These are phyloP conservation scores for Capsella rubella DNA, from an alignment of 441 rosid species.

Conservation along the genomic window DNA sequence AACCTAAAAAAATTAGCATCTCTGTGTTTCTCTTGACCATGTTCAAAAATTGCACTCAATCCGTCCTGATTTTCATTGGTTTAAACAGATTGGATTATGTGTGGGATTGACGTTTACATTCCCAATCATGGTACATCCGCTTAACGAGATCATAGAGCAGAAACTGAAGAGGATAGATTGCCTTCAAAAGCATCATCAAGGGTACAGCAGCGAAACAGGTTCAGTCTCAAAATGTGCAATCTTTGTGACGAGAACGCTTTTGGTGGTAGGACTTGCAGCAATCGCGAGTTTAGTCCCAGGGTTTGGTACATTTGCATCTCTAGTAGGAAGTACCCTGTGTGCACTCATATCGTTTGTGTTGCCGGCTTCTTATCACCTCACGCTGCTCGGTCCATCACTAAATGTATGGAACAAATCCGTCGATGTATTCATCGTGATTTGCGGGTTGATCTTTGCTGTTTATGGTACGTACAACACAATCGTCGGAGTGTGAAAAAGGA, in stretches of 20 bases:
- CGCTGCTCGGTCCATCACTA: slow-evolving; percentile 66
- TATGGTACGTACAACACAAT: slow-evolving; percentile 74
- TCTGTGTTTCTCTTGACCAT: slow-evolving; percentile 13
- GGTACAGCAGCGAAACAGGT: slow-evolving; percentile 38
- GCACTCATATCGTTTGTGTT: slow-evolving; percentile 87
- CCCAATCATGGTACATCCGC: slow-evolving; percentile 86
- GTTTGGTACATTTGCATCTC: slow-evolving; percentile 71
- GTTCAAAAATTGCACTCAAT: not conserved
- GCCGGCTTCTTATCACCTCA: slow-evolving; percentile 81
- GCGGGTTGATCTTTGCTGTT: slow-evolving; percentile 71
- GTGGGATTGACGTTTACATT: slow-evolving; percentile 81
- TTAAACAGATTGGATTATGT: slow-evolving; percentile 81
- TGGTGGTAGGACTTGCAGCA: slow-evolving; percentile 63
- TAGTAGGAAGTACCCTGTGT: slow-evolving; percentile 83
- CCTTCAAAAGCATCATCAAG: slow-evolving; percentile 48
- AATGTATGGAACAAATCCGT: slow-evolving; percentile 61
- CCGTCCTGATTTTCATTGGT: not conserved
- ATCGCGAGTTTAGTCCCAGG: slow-evolving; percentile 77
- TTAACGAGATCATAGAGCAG: slow-evolving; percentile 82
- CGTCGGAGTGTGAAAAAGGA: slow-evolving; percentile 37
- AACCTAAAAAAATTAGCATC: not conserved
- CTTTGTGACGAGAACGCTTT: slow-evolving; percentile 53
- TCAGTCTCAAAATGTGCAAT: slow-evolving; percentile 48
- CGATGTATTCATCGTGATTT: slow-evolving; percentile 62
- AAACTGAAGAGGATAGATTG: slow-evolving; percentile 56